Percentiles rank a stretch among this genome's conserved stretches.
Evolutionary conservation across 163 green algal genomes (phyloP).

Genomic region (Volvox carteri): DNA sequence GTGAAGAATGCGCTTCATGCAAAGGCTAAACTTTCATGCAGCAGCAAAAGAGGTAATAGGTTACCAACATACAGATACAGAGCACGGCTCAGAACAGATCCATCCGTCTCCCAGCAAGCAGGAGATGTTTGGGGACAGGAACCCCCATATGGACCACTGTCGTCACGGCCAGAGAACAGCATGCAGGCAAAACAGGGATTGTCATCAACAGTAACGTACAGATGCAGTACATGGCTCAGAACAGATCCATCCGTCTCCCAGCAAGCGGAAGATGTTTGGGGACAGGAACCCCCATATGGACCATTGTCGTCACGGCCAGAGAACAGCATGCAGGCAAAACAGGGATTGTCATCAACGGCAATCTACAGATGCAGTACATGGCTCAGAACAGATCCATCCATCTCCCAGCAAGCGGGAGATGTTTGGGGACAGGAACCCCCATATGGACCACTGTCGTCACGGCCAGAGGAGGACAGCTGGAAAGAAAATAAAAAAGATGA

Average conservation of each 20-base stretch:
- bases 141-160: not conserved
- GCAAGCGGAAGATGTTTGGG: not conserved
- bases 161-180: not conserved
- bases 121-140: constrained; percentile 19
- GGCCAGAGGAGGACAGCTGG: too few species aligned
- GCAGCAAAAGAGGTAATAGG: not conserved
- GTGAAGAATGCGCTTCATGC: too few species aligned
- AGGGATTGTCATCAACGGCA: not conserved
- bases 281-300: constrained; percentile 34
- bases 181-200: too few species aligned
- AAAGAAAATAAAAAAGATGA: too few species aligned
- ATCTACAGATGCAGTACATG: not conserved
- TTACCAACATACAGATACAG: not conserved
- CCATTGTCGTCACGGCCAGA: constrained; percentile 39
- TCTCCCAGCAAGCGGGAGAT: constrained; percentile 8
- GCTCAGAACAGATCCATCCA: constrained; percentile 5
- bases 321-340: not conserved
- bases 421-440: constrained; percentile 28
- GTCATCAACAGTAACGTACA: not conserved
- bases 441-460: constrained; percentile 38
- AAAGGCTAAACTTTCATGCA: too few species aligned
- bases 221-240: constrained; percentile 10
- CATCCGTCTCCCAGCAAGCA: not conserved
- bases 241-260: not conserved
- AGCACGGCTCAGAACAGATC: not conserved